Conservation (phyloP, 352 stramenopile genomes). For the Globisporangium nunn region DNA sequence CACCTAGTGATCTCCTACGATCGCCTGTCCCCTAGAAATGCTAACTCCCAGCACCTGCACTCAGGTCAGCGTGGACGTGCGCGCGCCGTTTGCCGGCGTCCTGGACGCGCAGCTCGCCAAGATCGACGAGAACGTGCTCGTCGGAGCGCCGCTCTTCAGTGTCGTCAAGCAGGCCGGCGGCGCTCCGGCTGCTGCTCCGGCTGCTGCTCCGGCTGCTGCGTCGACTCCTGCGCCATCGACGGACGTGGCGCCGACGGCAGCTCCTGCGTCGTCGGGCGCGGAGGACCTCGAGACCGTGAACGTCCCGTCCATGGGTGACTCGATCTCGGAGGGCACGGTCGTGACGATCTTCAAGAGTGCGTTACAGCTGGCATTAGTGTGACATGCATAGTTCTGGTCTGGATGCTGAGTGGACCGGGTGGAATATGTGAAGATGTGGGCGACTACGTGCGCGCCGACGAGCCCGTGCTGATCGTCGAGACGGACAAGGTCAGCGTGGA, state of each 20-base stretch:
- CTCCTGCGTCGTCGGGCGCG: slow-evolving; percentile 10
- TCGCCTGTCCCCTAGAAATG: background rate
- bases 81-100: slow-evolving; percentile 86
- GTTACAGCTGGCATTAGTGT: slow-evolving; percentile 5
- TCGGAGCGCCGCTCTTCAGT: slow-evolving; percentile 90
- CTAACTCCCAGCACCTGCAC: background rate
- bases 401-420: background rate
- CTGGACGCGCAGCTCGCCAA: slow-evolving; percentile 89
- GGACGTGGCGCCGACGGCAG: slow-evolving; percentile 11
- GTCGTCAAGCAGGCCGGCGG: slow-evolving; percentile 36
- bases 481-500: slow-evolving; percentile 98
- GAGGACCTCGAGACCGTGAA: slow-evolving; percentile 71
- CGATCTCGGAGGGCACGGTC: slow-evolving; percentile 97
- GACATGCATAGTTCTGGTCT: background rate
- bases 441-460: slow-evolving; percentile 93
- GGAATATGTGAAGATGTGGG: slow-evolving; percentile 60
- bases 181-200: slow-evolving; percentile 9
- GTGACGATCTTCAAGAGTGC: slow-evolving; percentile 85
- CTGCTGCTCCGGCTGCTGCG: slow-evolving; percentile 8
- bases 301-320: slow-evolving; percentile 91
- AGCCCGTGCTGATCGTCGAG: slow-evolving; percentile 96
- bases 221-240: slow-evolving; percentile 9
- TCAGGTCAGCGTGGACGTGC: slow-evolving; percentile 89
- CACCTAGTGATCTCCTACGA: background rate
- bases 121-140: slow-evolving; percentile 95